Conservation (phyloP, 352 stramenopile genomes). For the Albugo candida region DNA sequence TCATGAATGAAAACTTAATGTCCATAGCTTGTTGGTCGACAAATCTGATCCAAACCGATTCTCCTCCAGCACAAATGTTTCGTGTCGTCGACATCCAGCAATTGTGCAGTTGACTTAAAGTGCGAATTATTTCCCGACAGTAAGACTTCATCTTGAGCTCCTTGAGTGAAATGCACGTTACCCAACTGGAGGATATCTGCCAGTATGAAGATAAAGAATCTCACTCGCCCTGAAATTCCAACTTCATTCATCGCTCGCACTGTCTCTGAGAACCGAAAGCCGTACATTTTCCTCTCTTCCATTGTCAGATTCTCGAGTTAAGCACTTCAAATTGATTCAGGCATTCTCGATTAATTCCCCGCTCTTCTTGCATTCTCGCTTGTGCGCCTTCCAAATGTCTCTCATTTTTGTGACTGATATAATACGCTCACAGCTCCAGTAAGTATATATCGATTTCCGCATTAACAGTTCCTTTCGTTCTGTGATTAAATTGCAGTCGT, state of each 20-base stretch:
- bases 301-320: constrained; percentile 30
- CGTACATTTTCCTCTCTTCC: constrained; percentile 15
- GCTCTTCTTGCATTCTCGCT: constrained; percentile 28
- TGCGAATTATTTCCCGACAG: constrained; percentile 20
- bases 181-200: constrained; percentile 89
- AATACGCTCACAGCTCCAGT: constrained; percentile 84
- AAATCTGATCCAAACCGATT: constrained; percentile 68
- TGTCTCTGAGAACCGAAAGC: constrained; percentile 36
- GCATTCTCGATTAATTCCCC: constrained; percentile 31
- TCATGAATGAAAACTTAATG: constrained; percentile 85
- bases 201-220: constrained; percentile 46
- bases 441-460: constrained; percentile 79
- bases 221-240: constrained; percentile 27
- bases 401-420: constrained; percentile 64
- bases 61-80: constrained; percentile 83
- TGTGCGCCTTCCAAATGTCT: constrained; percentile 73
- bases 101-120: constrained; percentile 61
- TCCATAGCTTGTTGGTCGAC: constrained; percentile 62
- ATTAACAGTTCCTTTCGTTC: constrained; percentile 28
- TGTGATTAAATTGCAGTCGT: constrained; percentile 64
- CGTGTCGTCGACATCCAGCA: constrained; percentile 77
- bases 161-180: constrained; percentile 81
- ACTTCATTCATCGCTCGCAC: constrained; percentile 60
- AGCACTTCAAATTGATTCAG: constrained; percentile 6
- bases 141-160: constrained; percentile 2